Evolutionary conservation across 257 asterid species (phyloP).

Genomic region (Catharanthus roseus): DNA sequence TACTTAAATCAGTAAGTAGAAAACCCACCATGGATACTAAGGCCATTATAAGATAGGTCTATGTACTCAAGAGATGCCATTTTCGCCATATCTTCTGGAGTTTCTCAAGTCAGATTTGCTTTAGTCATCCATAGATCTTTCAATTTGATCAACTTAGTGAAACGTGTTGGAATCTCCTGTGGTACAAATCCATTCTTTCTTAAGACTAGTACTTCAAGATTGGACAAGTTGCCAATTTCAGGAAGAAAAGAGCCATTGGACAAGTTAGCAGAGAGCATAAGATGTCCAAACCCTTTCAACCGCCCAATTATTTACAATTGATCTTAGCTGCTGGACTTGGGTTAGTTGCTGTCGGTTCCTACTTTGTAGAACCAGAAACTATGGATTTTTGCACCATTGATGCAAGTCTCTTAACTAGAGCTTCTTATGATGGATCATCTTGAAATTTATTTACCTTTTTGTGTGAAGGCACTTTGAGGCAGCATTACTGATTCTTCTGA

Average conservation of each 20-base stretch:
- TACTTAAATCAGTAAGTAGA: conserved; percentile 41
- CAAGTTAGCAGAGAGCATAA: no score
- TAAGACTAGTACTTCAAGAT: conserved; percentile 50
- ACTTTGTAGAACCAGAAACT: no score
- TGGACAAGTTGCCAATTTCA: conserved; percentile 48
- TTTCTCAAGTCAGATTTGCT: conserved; percentile 49
- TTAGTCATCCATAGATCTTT: conserved; percentile 39
- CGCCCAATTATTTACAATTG: no score
- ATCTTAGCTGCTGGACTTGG: no score
- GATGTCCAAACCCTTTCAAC: no score
- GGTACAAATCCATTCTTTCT: conserved; percentile 34
- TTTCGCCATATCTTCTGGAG: conserved; percentile 52
- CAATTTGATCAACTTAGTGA: conserved; percentile 48
- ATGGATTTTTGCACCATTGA: no score
- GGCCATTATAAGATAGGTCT: conserved; percentile 41
- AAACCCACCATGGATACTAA: conserved; percentile 55
- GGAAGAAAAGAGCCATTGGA: conserved; percentile 59
- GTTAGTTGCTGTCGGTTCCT: no score
- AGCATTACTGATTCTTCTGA: no score
- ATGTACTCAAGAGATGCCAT: conserved; percentile 48
- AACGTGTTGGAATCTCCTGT: conserved; percentile 62
- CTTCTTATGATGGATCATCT: no score
- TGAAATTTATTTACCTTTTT: no score
- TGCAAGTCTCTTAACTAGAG: no score
- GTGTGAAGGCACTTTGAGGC: no score